Percentiles rank a stretch among this genome's conserved stretches.
phyloP scores from a whole-genome alignment of 768 basidiomycete species.

The Suillus americanus region DNA sequence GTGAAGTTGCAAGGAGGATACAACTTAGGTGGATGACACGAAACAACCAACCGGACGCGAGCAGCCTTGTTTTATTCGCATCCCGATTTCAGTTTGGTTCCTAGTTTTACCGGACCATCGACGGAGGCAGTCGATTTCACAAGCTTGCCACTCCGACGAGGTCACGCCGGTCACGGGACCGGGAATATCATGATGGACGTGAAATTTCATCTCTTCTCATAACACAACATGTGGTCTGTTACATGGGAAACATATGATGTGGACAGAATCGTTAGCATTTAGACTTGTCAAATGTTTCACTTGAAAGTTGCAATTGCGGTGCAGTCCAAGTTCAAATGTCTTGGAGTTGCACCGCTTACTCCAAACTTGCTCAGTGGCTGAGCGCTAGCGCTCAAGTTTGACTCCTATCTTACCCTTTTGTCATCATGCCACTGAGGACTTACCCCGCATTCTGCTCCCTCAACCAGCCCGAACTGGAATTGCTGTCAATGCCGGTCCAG shows the following conservation, averaged over 20 bases:
- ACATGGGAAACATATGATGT: neutral
- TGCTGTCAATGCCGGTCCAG: neutral
- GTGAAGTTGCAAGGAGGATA: neutral
- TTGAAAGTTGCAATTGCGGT: neutral
- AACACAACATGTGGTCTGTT: neutral
- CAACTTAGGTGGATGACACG: neutral
- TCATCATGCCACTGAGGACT: neutral
- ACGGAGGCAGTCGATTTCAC: neutral
- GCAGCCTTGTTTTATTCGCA: neutral
- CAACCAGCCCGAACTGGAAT: neutral
- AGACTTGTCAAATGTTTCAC: neutral
- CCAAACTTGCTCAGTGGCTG: neutral
- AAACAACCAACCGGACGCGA: neutral
- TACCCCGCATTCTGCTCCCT: neutral
- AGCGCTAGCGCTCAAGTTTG: neutral
- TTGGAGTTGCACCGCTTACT: neutral
- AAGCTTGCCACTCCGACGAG: neutral
- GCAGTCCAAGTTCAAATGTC: neutral
- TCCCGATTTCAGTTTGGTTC: neutral
- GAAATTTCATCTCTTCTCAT: neutral
- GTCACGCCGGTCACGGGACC: neutral
- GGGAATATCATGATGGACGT: neutral
- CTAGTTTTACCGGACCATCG: neutral
- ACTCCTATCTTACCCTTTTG: neutral
- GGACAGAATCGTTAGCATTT: neutral